A percentile compares a stretch with the other conserved stretches of the same genome.
phyloP scores from a whole-genome alignment of 148 eudicot genomes.

The Fallopia convolvulus region DNA sequence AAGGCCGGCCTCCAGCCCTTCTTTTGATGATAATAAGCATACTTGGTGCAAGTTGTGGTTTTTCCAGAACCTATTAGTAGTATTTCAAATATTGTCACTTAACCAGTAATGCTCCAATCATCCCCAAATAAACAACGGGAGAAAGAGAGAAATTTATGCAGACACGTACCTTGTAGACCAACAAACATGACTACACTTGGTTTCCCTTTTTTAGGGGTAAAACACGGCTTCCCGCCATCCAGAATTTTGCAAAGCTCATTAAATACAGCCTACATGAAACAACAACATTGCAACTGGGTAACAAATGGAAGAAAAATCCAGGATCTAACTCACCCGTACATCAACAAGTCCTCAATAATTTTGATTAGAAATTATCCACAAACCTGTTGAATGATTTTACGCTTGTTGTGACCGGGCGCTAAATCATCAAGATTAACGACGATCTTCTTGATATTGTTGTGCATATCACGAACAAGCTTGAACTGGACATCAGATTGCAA shows the following conservation, averaged over 20 bases:
- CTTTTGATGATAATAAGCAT: slow-evolving; percentile 93
- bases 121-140: not conserved
- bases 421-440: slow-evolving; percentile 97
- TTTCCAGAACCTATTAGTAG: slow-evolving; percentile 85
- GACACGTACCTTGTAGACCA: slow-evolving; percentile 82
- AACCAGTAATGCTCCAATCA: not conserved
- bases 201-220: slow-evolving; percentile 83
- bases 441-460: slow-evolving; percentile 82
- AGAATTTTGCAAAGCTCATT: slow-evolving; percentile 89
- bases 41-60: slow-evolving; percentile 95
- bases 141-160: not conserved
- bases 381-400: slow-evolving; percentile 86
- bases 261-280: slow-evolving; percentile 60
- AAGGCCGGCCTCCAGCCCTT: slow-evolving; percentile 95
- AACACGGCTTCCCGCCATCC: slow-evolving; percentile 91
- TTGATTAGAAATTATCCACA: not conserved
- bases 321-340: not conserved
- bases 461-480: slow-evolving; percentile 80
- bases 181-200: slow-evolving; percentile 90
- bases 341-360: not conserved
- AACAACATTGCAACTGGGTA: not conserved
- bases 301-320: not conserved
- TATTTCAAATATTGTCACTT: slow-evolving; percentile 6
- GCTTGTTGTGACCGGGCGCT: slow-evolving; percentile 96
- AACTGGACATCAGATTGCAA: slow-evolving; percentile 83